These are phyloP conservation scores for Pythium phragmiticola DNA, from an alignment of 352 stramenopile species.

Conservation along the genomic window DNA sequence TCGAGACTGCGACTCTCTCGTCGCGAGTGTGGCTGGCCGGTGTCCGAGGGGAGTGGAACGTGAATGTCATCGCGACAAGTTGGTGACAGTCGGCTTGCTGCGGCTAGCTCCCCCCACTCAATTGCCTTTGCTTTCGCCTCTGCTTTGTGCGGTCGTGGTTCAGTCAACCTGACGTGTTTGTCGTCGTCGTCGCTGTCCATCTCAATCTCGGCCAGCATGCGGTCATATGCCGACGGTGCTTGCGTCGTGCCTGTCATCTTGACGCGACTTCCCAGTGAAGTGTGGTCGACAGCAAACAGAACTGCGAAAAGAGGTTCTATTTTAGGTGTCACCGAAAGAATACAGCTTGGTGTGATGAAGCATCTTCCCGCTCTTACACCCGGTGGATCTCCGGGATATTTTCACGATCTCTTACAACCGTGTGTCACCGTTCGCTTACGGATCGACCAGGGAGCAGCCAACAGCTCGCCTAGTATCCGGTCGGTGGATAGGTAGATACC, in stretches of 20 bases:
- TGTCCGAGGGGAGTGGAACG: constrained; percentile 2
- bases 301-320: too few relatives aligned
- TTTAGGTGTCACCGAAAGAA: too few relatives aligned
- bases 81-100: not conserved
- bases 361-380: too few relatives aligned
- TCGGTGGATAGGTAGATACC: constrained; percentile 10
- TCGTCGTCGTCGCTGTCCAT: constrained; percentile 11
- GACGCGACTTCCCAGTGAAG: too few relatives aligned
- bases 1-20: constrained; percentile 16
- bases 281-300: too few relatives aligned
- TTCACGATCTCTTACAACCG: constrained; percentile 8
- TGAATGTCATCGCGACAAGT: not conserved
- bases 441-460: too few relatives aligned
- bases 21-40: not conserved
- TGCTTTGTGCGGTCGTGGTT: not conserved
- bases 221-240: constrained; percentile 18
- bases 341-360: too few relatives aligned
- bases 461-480: too few relatives aligned
- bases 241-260: constrained; percentile 19
- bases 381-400: too few relatives aligned
- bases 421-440: constrained; percentile 17
- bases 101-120: not conserved
- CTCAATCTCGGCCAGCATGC: constrained; percentile 28
- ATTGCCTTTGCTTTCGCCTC: not conserved
- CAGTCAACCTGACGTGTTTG: too few relatives aligned